Evolutionary conservation across 129 eudicot genomes (phyloP), one percentile per base, ranked within the genome.

Genomic region (Arctium lappa): DNA sequence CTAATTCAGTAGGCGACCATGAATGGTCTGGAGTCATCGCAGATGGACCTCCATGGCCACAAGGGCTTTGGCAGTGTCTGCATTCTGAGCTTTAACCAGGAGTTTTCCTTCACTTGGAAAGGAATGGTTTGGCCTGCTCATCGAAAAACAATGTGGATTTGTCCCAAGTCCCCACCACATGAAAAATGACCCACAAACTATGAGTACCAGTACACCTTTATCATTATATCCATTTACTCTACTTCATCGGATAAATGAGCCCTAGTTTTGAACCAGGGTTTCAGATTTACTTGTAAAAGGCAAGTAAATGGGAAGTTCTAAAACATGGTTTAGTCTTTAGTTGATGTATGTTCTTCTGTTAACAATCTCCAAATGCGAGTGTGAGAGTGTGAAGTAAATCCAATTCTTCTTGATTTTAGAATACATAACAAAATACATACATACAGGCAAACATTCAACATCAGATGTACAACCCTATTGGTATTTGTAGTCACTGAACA

Each of bases 401-500:
- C 18, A 18, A 36, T 38, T 63, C 46, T 62, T 62, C 73, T 8
- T 37, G 6, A 69, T 10, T 69, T 42, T 40, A 29, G 8, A 42
- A 46, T 69, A 8, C 22, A 33, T 33, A 66, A 68, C 79, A 81
- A 13, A 73, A 74, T n/a, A 72, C 63, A 71, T 71, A 53, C 66
- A 56, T 16, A 50, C 34, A 56, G 36, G 53, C 62, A 68, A 68
- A 39, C 31, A 40, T 31, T 79, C 76, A 30, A 69, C 69, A 69
- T 50, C 76, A 79, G 68, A 40, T 33, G 36, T 44, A 65, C 16
- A 82, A 75, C 81, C 81, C 76, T 75, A 82, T 68, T 2, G 62
- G 76, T 44, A 75, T 66, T 27, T 69, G 65, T 50, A 70, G 82
- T 83, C 18, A 53, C 48, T 70, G 37, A 46, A 75, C 60, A 32